phyloP scores from a whole-genome alignment of 495 filamentous ascomycete species.

The Cercophora sp. region DNA sequence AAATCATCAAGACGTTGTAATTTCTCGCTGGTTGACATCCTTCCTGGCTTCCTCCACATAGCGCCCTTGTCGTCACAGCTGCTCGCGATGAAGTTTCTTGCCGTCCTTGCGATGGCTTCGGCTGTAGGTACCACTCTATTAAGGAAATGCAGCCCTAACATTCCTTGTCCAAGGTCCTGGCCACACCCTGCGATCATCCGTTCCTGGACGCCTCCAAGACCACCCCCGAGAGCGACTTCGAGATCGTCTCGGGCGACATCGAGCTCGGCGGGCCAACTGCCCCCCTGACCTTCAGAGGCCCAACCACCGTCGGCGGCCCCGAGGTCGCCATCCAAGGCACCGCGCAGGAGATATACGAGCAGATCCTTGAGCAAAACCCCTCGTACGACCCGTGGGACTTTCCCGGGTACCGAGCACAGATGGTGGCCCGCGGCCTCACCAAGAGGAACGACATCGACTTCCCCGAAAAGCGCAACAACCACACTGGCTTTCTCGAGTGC shows the following conservation, averaged over 20 bases:
- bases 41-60: too few relatives aligned
- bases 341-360: neutral
- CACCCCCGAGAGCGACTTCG: neutral
- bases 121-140: too few relatives aligned
- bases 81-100: too few relatives aligned
- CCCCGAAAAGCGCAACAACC: neutral
- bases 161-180: too few relatives aligned
- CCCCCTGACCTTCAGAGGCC: neutral
- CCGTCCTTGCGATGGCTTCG: too few relatives aligned
- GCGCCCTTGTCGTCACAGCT: too few relatives aligned
- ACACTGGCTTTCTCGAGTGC: neutral
- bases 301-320: neutral
- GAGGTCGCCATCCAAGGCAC: neutral
- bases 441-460: neutral
- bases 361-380: neutral
- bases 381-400: slow-evolving; percentile 1
- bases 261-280: neutral
- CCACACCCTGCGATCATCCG: too few relatives aligned
- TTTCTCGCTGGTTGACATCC: too few relatives aligned
- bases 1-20: too few relatives aligned
- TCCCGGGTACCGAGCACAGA: neutral
- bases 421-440: neutral
- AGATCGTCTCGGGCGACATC: neutral
- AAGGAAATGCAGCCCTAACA: too few relatives aligned
- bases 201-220: too few relatives aligned